Conservation (phyloP, 1,284 basidiomycete genomes). For the Irpex sp. region DNA sequence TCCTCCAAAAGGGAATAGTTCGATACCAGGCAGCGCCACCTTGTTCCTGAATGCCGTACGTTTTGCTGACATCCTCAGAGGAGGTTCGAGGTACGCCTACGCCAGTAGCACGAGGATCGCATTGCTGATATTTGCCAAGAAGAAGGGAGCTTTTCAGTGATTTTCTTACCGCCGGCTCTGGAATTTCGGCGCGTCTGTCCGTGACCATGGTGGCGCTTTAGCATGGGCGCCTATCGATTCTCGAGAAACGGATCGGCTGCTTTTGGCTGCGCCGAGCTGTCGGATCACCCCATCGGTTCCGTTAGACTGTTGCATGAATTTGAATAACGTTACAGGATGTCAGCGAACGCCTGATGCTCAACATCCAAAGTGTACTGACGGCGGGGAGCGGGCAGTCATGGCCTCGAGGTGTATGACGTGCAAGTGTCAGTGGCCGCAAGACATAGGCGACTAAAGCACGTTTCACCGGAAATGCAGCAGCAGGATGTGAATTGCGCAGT, state of each 20-base stretch:
- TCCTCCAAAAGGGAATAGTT: not conserved
- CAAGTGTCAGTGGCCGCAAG: not conserved
- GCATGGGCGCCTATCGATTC: not conserved
- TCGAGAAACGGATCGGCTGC: not conserved
- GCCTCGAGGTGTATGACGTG: not conserved
- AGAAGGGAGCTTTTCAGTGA: not conserved
- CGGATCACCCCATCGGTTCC: not conserved
- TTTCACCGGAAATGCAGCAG: not conserved
- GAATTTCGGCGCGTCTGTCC: not conserved
- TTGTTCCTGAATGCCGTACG: not conserved
- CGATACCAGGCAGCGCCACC: not conserved
- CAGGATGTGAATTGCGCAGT: not conserved
- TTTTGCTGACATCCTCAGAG: not conserved
- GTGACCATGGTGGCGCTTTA: not conserved
- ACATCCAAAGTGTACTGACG: no score
- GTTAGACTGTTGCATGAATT: slow-evolving; percentile 1
- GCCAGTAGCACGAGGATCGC: not conserved
- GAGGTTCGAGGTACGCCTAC: not conserved
- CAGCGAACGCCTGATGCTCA: not conserved
- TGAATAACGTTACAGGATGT: not conserved
- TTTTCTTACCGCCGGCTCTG: not conserved
- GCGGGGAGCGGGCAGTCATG: not conserved
- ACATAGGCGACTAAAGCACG: no score
- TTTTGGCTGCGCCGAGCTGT: not conserved
- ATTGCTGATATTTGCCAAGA: not conserved